Evolutionary conservation across 2,329 filamentous ascomycete genomes (phyloP).

Genomic region (Pseudofabraea citricarpa): DNA sequence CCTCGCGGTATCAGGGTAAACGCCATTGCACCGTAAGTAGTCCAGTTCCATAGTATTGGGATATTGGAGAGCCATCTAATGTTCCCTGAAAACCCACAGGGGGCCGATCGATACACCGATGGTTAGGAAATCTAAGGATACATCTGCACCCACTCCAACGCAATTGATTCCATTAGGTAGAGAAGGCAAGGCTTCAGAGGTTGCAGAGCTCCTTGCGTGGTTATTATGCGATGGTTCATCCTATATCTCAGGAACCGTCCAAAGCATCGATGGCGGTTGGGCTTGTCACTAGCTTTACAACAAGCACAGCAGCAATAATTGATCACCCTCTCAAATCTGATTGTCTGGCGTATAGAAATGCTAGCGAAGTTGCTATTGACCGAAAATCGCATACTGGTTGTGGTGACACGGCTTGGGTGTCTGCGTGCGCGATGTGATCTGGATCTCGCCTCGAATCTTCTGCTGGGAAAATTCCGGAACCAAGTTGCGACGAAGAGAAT

Average conservation of each 20-base stretch:
- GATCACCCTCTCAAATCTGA: no score
- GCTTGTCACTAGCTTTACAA: slow-evolving; percentile 5
- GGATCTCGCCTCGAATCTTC: no score
- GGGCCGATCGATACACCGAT: slow-evolving; percentile 10
- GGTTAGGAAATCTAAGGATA: neutral
- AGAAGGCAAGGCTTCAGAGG: slow-evolving; percentile 27
- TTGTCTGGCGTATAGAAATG: no score
- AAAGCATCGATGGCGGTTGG: slow-evolving; percentile 9
- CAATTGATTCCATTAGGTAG: slow-evolving; percentile 20
- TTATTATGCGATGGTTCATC: slow-evolving; percentile 9
- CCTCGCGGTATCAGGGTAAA: slow-evolving; percentile 11
- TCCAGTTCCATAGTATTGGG: no score
- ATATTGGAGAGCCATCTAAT: neutral
- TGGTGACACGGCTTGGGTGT: no score
- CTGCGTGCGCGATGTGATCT: no score
- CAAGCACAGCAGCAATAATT: no score
- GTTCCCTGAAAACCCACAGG: neutral
- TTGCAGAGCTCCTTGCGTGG: slow-evolving; percentile 15
- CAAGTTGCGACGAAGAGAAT: no score
- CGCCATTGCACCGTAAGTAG: slow-evolving; percentile 12
- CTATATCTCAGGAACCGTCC: slow-evolving; percentile 9
- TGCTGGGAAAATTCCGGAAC: no score
- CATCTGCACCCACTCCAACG: no score
- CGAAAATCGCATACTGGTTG: no score
- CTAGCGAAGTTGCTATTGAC: no score